Base-by-base conservation (phyloP, 1,139 yeast genomes). In the Sugiyamaella japonica region DNA sequence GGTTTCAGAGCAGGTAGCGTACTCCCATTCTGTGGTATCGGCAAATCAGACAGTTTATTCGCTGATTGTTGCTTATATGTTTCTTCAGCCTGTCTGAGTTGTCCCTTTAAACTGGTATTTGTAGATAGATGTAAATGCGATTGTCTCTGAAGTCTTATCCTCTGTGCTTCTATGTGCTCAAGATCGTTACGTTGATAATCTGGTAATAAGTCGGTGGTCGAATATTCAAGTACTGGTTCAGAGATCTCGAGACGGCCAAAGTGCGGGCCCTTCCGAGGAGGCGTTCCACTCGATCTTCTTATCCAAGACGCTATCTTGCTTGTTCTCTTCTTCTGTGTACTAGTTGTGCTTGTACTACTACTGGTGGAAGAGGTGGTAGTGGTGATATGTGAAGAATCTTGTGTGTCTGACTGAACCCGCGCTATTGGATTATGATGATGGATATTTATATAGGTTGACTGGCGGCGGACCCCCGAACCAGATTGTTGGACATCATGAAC, bases 151-250 rank as follows among this genome's bases (percentile, higher is more conserved):
- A 38, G 47, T 23, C 36, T 17, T 6, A 36, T 4, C 15, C 34
- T 13, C 29, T 39, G 38, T 20, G 29, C n/a, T 16, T 49, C 48
- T 39, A 37, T 44, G 16, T 28, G 23, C 15, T 52, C 51, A 17
- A 37, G 12, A 23, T 46, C 51, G 7, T 36, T 34, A 20, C 34
- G 52, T 25, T 54, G 56, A 17, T 51, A 43, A 12, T 62, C 61
- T 3, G 59, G 59, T 7, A 63, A 58, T 36, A 63, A 49, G 45
- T 62, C 66, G 3, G 64, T 56, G 1, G 66, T 63, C 2, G 66
- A 63, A 49, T 57, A 61, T 44, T 62, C 66, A 38, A 64, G 55
- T 9, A 64, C 55, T 7, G 67, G 67, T 17, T 57, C 62, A 5
- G 66, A 62, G 12, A 64, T 64, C 42, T 48, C 56, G 12, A 63